Base-by-base conservation (phyloP, 2,329 filamentous ascomycete genomes). In the Didymella pomorum region DNA sequence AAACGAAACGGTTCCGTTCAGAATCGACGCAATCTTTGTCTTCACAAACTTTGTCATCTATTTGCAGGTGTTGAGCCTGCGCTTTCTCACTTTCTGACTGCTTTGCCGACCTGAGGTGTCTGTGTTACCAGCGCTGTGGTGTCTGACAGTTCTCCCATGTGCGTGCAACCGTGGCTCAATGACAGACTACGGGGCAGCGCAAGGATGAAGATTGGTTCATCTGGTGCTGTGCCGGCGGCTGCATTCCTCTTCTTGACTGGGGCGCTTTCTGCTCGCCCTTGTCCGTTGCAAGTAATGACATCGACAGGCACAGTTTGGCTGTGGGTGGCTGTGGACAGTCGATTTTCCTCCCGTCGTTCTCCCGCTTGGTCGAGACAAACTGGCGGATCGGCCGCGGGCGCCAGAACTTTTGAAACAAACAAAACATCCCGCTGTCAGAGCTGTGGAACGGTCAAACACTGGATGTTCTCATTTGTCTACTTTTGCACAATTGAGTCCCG, bases 161-260 rank as follows among this genome's bases (percentile, higher is more conserved):
- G 62, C 61, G 62, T 60, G 60, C 61, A 62, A 67, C 64, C 60
- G 59, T 70, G 67, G 63, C 66, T 60, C 53, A 53, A n/a, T 68
- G 68, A 69, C 68, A 69, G 56, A 60, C 60, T 66, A 64, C 62
- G 60, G 63, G 63, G 63, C 62, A 45, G 62, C 57, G 66, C 64
- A 64, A 41, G 56, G 48, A 51, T 53, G 50, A 39, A 49, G 44
- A 55, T 25, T 61, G 60, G 66, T 63, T 64, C 53, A 60, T 60
- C 63, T 64, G 62, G 43, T 64, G 54, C 42, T 53, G 39, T 41
- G 49, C 50, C 56, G 41, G 56, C 43, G 58, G 53, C 52, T 46
- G 55, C 59, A 51, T 60, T 64, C 44, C 62, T 65, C 59, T 52
- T 66, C 56, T 54, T 52, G 59, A 60, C 50, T 58, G 53, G 56